Base-by-base conservation (phyloP, 2,329 filamentous ascomycete genomes). In the Pleurostoma richardsiae region DNA sequence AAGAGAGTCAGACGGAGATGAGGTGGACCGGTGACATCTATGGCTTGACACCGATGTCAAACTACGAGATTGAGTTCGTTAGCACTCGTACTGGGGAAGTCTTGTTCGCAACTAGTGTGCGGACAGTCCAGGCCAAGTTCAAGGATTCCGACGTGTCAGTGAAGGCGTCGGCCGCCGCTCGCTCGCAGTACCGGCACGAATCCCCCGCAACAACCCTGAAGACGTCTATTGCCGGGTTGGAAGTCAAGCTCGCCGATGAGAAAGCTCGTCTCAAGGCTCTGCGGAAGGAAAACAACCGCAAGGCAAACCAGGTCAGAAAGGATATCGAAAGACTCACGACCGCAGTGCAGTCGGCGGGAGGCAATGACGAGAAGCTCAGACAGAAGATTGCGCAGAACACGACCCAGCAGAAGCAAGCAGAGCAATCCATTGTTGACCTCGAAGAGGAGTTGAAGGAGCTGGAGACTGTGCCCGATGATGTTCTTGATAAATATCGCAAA, bases 41-140 rank as follows among this genome's bases (percentile, higher is more conserved):
- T 55, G 81, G 80, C 30, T 68, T 85, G 44, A 79, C 86, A 19
- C 84, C 88, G 6, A 73, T 85, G 55, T 88, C 85, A 48, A 90
- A 84, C 65, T 92, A 91, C 65, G 80, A 83, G 52, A 88, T 82
- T 66, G 86, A 92, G 62, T 88, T 91, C 61, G 79, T 91, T 49
- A 80, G 85, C 63, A 83, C 80, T 39, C 70, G 71, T 29, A 85
- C 83, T 49, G 76, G 82, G 51, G 70, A 80, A 56, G 72, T 88
- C 47, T 71, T 91, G 52, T 89, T 87, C 60, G 81, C 83, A 29
- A 83, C 84, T 5, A 88, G 82, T 64, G 79, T 91, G 52, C 79
- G 85, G 60, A 90, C 86, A 5, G 67, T 74, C 5, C 72, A 74
- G 51, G 77, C 78, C 45, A 71, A 71, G 49, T 69, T 65, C 46